Evolutionary conservation across 352 stramenopile genomes (phyloP).

Genomic region (Phytophthora nicotianae): DNA sequence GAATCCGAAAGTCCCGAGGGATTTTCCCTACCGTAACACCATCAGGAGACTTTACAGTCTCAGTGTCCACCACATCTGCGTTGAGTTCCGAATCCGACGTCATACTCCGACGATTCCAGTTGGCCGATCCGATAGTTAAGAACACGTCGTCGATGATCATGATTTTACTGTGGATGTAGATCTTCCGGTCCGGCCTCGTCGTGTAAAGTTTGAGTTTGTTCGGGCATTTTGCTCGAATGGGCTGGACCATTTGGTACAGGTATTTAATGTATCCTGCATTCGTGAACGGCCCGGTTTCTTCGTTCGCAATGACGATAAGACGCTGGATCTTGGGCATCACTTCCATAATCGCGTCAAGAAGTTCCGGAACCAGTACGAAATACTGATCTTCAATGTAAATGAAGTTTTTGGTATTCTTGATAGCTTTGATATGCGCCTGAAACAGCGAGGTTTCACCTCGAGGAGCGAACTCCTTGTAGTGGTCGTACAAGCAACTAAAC

Average conservation of each 20-base stretch:
- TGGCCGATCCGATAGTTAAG: constrained; percentile 57
- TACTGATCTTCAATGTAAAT: constrained; percentile 36
- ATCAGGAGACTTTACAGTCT: constrained; percentile 29
- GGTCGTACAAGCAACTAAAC: constrained; percentile 56
- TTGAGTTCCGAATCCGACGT: constrained; percentile 63
- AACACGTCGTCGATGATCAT: constrained; percentile 69
- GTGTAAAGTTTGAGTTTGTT: constrained; percentile 43
- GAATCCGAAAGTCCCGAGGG: constrained; percentile 58
- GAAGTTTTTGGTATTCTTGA: constrained; percentile 34
- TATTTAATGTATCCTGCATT: constrained; percentile 52
- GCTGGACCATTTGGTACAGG: constrained; percentile 53
- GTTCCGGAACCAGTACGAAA: constrained; percentile 40
- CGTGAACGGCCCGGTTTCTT: constrained; percentile 26
- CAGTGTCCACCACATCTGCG: constrained; percentile 53
- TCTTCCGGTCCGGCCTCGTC: constrained; percentile 35
- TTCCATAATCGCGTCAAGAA: constrained; percentile 48
- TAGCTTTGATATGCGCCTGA: constrained; percentile 39
- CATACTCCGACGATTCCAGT: constrained; percentile 56
- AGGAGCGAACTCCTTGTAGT: constrained; percentile 56
- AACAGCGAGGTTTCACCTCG: constrained; percentile 51
- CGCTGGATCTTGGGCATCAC: constrained; percentile 48
- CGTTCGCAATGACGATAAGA: constrained; percentile 56
- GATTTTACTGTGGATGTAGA: constrained; percentile 67
- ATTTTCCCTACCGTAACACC: constrained; percentile 41
- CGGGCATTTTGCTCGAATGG: constrained; percentile 40